phyloP scores from a whole-genome alignment of 2,329 filamentous ascomycete species.

The Trichophyton benhamiae region DNA sequence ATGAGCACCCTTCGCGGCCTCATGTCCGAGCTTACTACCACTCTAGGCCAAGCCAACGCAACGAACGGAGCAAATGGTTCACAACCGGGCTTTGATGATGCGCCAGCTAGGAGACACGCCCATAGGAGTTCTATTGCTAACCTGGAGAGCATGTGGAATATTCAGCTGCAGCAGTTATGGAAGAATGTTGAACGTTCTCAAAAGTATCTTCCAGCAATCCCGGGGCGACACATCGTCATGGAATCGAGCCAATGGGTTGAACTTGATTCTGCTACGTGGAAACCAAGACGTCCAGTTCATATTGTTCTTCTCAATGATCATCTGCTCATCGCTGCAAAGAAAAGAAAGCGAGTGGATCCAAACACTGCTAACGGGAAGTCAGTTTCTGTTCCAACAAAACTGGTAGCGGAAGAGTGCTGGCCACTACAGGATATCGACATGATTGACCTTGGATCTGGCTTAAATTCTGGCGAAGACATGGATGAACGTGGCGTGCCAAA shows the following conservation, averaged over 20 bases:
- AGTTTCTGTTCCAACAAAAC: conserved; percentile 48
- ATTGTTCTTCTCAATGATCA: conserved; percentile 92
- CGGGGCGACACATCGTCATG: conserved; percentile 85
- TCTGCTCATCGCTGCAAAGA: conserved; percentile 75
- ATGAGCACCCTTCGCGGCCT: conserved; percentile 83
- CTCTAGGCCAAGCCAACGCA: conserved; percentile 38
- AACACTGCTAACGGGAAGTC: conserved; percentile 32
- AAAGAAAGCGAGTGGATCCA: conserved; percentile 77
- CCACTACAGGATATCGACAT: conserved; percentile 84
- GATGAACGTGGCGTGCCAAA: conserved; percentile 56
- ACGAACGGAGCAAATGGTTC: conserved; percentile 39
- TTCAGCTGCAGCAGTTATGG: conserved; percentile 68
- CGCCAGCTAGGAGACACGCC: conserved; percentile 45
- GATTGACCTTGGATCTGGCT: conserved; percentile 60
- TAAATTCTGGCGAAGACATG: conserved; percentile 28
- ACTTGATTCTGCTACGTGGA: conserved; percentile 94
- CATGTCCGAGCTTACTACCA: conserved; percentile 82
- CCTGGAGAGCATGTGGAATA: conserved; percentile 55
- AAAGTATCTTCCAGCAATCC: conserved; percentile 82
- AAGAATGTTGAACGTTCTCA: conserved; percentile 97
- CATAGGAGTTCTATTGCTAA: conserved; percentile 83
- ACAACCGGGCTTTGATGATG: conserved; percentile 41
- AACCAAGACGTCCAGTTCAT: conserved; percentile 76
- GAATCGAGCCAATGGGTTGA: conserved; percentile 93
- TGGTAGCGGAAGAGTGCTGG: conserved; percentile 92